phyloP scores from a whole-genome alignment of 345 rosid species.

The Triadica sebifera region DNA sequence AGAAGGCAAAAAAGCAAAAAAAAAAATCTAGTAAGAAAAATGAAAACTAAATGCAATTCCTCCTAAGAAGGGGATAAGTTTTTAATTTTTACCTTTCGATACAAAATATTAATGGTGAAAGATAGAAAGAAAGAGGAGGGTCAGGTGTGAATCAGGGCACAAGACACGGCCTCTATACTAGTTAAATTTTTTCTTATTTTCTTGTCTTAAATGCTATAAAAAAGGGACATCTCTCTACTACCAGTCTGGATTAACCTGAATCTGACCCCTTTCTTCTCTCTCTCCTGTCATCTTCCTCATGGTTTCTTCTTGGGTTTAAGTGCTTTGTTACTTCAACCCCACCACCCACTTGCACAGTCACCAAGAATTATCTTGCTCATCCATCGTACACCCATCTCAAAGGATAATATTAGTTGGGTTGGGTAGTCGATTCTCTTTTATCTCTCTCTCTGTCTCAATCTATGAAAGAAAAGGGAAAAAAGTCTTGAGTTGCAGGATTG shows the following conservation, averaged over 20 bases:
- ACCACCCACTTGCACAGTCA: background rate
- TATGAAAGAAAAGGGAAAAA: too few species aligned
- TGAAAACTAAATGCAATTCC: too few species aligned
- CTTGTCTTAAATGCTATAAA: conserved; percentile 2
- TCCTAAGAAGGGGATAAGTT: too few species aligned
- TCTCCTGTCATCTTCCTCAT: background rate
- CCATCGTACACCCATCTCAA: background rate
- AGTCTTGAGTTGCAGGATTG: background rate
- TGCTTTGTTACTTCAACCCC: conserved; percentile 7
- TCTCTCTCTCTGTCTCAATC: background rate
- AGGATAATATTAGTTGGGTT: background rate
- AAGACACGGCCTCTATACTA: too few species aligned
- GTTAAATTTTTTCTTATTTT: background rate
- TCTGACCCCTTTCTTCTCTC: background rate
- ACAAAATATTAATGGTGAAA: too few species aligned
- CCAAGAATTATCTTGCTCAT: background rate
- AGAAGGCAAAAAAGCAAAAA: too few species aligned
- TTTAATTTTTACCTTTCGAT: too few species aligned
- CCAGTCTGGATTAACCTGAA: conserved; percentile 3
- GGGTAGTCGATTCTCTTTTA: background rate
- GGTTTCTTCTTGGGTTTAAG: conserved; percentile 3
- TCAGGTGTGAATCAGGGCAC: too few species aligned
- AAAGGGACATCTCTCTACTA: background rate
- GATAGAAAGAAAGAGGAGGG: too few species aligned
- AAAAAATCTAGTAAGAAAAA: too few species aligned